These are phyloP conservation scores for Coemansia sp. DNA, from an alignment of 192 early-diverging fungal species.

Conservation along the genomic window DNA sequence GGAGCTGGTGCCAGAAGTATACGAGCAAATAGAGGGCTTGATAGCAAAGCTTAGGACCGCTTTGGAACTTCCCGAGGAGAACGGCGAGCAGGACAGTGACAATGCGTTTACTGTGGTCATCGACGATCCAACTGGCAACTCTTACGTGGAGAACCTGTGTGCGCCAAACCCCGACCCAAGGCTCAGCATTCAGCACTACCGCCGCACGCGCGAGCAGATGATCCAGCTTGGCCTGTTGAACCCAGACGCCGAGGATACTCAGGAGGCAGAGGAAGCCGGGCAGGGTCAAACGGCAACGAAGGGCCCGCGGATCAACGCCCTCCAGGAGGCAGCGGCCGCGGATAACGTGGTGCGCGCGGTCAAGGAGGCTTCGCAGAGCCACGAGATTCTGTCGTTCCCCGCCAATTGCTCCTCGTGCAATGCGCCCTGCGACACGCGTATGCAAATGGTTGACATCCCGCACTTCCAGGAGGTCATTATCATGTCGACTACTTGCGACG, in stretches of 20 bases:
- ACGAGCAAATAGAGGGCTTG: constrained; percentile 76
- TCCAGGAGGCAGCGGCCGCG: constrained; percentile 51
- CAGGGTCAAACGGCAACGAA: constrained; percentile 17
- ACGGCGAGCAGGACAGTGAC: constrained; percentile 35
- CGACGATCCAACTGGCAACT: constrained; percentile 93
- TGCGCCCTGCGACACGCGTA: constrained; percentile 78
- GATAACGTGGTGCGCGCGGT: constrained; percentile 34
- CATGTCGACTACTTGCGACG: constrained; percentile 91
- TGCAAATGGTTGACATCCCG: constrained; percentile 91
- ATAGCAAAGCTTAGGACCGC: constrained; percentile 67
- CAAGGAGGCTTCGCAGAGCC: constrained; percentile 64
- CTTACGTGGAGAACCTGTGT: constrained; percentile 86
- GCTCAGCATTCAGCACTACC: constrained; percentile 67
- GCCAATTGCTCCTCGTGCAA: constrained; percentile 87
- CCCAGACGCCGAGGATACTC: constrained; percentile 60
- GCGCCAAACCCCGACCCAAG: constrained; percentile 78
- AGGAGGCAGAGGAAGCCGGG: constrained; percentile 29
- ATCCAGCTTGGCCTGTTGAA: constrained; percentile 72
- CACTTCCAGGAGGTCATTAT: constrained; percentile 97
- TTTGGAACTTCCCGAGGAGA: constrained; percentile 57
- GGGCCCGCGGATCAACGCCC: constrained; percentile 24
- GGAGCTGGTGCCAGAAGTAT: constrained; percentile 65
- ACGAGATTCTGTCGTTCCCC: constrained; percentile 81
- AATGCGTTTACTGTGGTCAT: constrained; percentile 75
- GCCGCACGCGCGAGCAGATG: constrained; percentile 79